Base-by-base conservation (phyloP, 208 protist species). In the Leishmania amazonensis region DNA sequence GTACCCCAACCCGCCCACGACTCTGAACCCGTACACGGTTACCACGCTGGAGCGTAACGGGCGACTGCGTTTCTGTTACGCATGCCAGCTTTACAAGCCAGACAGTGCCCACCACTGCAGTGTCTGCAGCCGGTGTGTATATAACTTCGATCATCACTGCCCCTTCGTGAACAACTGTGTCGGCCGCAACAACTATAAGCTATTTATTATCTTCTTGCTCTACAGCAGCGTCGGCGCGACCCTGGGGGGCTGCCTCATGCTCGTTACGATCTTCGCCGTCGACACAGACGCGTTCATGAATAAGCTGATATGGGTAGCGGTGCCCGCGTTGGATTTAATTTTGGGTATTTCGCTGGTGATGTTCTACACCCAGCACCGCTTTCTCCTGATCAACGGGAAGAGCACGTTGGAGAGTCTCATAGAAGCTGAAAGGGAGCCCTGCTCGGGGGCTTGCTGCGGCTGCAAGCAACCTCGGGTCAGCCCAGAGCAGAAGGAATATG, bases 101-200 rank as follows among this genome's bases (percentile, higher is more conserved):
- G 91, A 94, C 78, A 19, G 79, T 45, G 89, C 95, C 11, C 60
- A 65, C 76, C 96, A 98, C 90, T 98, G 96, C 87, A 42, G 84
- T n/a, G 42, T 88, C 47, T 98, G 96, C 76, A 24, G 81, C 58
- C 83, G 86, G 21, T 98, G 97, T 80, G 90, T 97, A 2, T 91
- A 82, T 70, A 76, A 88, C 73, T 96, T 98, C 78, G 97, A 98
- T 81, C 97, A 98, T 78, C 97, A 98, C 87, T 98, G 97, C 85
- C 93, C 91, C 24, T 96, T 89, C 45, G 62, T 98, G 24, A 97
- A 98, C 81, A 98, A 98, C 83, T 98, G 97, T 75, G 92, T 98
- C 11, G 94, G 95, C 9, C 89, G 88, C 77, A 87, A 93, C 57
- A 98, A 97, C 84, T 95, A 97, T 76, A 96, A 96, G 78, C 79